These are phyloP conservation scores for Zygoascus tannicola DNA, from an alignment of 805 yeast genomes.

Conservation along the genomic window DNA sequence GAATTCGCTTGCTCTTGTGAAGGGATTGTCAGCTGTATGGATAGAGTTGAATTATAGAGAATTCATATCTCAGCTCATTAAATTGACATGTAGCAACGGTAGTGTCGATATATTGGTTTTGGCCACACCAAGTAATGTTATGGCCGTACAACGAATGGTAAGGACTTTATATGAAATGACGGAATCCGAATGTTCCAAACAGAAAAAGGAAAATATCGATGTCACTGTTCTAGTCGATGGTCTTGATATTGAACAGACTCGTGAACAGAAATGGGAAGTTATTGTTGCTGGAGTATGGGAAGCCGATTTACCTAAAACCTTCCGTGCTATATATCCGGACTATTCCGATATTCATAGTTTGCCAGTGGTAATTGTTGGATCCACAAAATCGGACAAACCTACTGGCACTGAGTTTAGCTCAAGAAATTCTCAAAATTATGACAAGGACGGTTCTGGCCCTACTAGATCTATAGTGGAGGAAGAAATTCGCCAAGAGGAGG, in stretches of 20 bases:
- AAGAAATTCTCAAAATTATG: neutral
- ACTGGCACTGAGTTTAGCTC: constrained; percentile 2
- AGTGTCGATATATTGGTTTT: constrained; percentile 22
- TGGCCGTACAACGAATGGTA: constrained; percentile 20
- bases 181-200: constrained; percentile 13
- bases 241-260: constrained; percentile 19
- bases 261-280: constrained; percentile 27
- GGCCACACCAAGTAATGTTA: constrained; percentile 19
- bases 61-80: constrained; percentile 21
- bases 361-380: constrained; percentile 18
- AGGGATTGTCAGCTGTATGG: constrained; percentile 10
- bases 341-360: constrained; percentile 13
- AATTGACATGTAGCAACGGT: constrained; percentile 24
- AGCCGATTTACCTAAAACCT: constrained; percentile 12
- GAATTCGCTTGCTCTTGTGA: constrained; percentile 19
- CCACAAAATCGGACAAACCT: neutral
- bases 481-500: constrained; percentile 7
- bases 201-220: constrained; percentile 15
- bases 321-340: constrained; percentile 16
- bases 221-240: constrained; percentile 28
- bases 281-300: constrained; percentile 24
- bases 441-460: neutral
- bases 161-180: constrained; percentile 21
- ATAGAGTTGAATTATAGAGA: constrained; percentile 14
- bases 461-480: constrained; percentile 1